Evolutionary conservation across 805 yeast species (phyloP).

Genomic region (Sugiyamaella marilandica): DNA sequence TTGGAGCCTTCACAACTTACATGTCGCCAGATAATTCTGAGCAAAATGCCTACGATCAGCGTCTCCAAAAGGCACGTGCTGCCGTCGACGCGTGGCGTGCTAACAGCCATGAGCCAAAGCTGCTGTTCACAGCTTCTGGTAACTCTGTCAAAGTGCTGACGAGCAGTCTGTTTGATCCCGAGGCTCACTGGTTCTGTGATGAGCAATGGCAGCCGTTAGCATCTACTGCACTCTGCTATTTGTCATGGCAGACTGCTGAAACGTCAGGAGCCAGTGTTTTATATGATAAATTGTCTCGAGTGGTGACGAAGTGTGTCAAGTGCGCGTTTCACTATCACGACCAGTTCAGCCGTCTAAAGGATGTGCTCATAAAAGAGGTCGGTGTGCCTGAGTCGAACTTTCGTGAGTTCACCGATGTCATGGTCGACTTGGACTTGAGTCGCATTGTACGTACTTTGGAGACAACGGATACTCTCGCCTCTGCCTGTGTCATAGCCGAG

Average conservation of each 20-base stretch:
- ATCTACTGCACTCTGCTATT: neutral
- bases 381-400: neutral
- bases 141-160: neutral
- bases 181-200: constrained; percentile 1
- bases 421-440: neutral
- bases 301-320: neutral
- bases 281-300: neutral
- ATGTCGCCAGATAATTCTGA: neutral
- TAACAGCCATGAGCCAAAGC: neutral
- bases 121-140: constrained; percentile 1
- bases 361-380: neutral
- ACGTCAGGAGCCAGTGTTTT: neutral
- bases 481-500: neutral
- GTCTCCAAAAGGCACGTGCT: neutral
- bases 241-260: neutral
- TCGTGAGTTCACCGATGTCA: neutral
- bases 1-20: neutral
- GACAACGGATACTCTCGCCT: neutral
- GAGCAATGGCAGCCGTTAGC: neutral
- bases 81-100: neutral
- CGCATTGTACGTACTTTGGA: neutral
- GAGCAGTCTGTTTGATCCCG: neutral
- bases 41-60: neutral
- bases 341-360: neutral
- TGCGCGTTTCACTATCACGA: neutral